Conservation (phyloP, 768 basidiomycete genomes). For the Tylopilus sp. region DNA sequence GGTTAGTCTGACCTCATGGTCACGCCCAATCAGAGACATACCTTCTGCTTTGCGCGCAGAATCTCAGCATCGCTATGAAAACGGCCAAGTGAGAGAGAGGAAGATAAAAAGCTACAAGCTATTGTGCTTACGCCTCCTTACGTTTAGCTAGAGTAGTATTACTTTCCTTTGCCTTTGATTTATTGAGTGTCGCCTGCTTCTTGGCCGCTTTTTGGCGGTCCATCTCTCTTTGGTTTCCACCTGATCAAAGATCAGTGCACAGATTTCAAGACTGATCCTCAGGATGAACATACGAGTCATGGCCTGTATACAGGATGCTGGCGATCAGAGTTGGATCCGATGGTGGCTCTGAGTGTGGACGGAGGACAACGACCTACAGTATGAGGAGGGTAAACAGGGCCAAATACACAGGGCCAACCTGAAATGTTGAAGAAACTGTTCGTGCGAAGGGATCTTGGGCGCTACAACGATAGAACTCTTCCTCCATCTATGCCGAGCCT, state of each 20-base stretch:
- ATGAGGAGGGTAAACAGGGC: slow-evolving; percentile 16
- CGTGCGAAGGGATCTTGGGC: slow-evolving; percentile 19
- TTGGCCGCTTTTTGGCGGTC: slow-evolving; percentile 69
- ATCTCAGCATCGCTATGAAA: slow-evolving; percentile 67
- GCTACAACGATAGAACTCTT: slow-evolving; percentile 7
- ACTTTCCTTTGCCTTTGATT: slow-evolving; percentile 70
- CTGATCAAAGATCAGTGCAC: slow-evolving; percentile 37
- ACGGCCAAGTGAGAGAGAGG: slow-evolving; percentile 24
- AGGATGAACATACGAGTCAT: slow-evolving; percentile 54
- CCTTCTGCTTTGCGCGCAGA: slow-evolving; percentile 78
- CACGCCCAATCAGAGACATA: slow-evolving; percentile 24
- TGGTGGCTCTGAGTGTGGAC: slow-evolving; percentile 3
- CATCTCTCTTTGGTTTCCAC: slow-evolving; percentile 79
- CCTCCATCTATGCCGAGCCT: background rate
- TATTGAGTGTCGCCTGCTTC: slow-evolving; percentile 50
- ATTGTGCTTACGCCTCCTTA: slow-evolving; percentile 65
- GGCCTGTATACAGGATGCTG: background rate
- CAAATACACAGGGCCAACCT: slow-evolving; percentile 28
- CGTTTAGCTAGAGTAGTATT: slow-evolving; percentile 58
- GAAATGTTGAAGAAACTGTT: slow-evolving; percentile 1
- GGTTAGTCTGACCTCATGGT: slow-evolving; percentile 2
- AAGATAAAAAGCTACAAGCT: slow-evolving; percentile 10
- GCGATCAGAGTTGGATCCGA: slow-evolving; percentile 8
- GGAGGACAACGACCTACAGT: background rate
- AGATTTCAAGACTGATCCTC: background rate